Evolutionary conservation across 495 filamentous ascomycete species (phyloP).

Genomic region (Aspergillus affinis): DNA sequence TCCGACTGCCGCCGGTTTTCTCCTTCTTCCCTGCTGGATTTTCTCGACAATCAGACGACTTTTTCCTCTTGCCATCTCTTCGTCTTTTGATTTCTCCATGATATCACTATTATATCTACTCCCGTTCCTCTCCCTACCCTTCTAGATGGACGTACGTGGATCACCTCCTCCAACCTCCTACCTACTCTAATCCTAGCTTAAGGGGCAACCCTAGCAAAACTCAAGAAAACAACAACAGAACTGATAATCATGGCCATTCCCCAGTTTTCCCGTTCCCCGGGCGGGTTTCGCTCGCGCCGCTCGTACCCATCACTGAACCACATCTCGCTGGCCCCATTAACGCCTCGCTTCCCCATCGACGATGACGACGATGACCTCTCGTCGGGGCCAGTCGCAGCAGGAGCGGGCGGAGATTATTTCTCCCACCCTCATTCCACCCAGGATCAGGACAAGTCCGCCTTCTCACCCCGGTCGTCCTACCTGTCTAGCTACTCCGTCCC

Average conservation of each 20-base stretch:
- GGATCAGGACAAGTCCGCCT: conserved; percentile 12
- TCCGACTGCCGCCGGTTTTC: background rate
- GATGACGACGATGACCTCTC: conserved; percentile 32
- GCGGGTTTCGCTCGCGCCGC: conserved; percentile 41
- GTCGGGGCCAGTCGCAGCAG: conserved; percentile 15
- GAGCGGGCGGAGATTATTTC: conserved; percentile 33
- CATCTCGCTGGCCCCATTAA: conserved; percentile 63
- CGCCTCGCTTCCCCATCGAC: conserved; percentile 63
- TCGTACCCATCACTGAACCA: conserved; percentile 49
- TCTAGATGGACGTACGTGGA: conserved; percentile 7
- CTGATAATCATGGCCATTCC: conserved; percentile 15
- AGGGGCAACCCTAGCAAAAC: background rate
- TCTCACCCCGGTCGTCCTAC: conserved; percentile 35
- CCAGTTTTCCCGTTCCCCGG: conserved; percentile 12
- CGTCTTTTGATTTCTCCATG: too few species aligned
- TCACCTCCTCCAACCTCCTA: background rate
- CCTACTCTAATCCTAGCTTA: background rate
- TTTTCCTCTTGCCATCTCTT: background rate
- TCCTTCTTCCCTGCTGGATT: background rate
- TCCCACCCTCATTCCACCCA: conserved; percentile 15
- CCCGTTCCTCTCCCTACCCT: background rate
- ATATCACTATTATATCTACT: background rate
- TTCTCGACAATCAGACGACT: background rate
- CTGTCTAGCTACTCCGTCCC: conserved; percentile 46
- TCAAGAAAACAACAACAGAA: background rate